These are phyloP conservation scores for Alternaria dauci DNA, from an alignment of 2,329 filamentous ascomycete species.

Conservation along the genomic window DNA sequence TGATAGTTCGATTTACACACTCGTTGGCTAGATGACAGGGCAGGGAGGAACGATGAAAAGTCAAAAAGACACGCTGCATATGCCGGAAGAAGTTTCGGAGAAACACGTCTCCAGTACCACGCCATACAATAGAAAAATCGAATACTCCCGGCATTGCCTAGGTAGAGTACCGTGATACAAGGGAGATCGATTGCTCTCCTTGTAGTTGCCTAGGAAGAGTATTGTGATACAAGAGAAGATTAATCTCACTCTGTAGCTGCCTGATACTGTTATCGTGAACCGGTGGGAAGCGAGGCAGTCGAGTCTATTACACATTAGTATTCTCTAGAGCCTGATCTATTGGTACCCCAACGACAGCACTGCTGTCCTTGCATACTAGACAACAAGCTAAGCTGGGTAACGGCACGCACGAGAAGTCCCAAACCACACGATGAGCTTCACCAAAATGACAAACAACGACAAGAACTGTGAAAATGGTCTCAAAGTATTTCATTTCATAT, in stretches of 20 bases:
- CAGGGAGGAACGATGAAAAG: background rate
- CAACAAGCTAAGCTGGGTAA: background rate
- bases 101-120: background rate
- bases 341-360: too few species aligned
- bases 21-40: background rate
- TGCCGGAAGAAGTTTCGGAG: background rate
- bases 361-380: background rate
- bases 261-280: too few species aligned
- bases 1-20: background rate
- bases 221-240: too few species aligned
- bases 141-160: background rate
- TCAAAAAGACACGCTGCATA: background rate
- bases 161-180: too few species aligned
- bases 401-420: background rate
- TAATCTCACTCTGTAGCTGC: too few species aligned
- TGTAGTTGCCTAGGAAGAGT: too few species aligned
- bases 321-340: too few species aligned
- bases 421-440: conserved; percentile 8
- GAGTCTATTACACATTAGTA: too few species aligned
- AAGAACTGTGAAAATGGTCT: background rate
- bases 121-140: too few species aligned
- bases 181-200: too few species aligned
- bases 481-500: conserved; percentile 27
- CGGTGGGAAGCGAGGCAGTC: too few species aligned
- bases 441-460: background rate